Base-by-base conservation (phyloP, 345 rosid genomes). In the Hibiscus trionum region DNA sequence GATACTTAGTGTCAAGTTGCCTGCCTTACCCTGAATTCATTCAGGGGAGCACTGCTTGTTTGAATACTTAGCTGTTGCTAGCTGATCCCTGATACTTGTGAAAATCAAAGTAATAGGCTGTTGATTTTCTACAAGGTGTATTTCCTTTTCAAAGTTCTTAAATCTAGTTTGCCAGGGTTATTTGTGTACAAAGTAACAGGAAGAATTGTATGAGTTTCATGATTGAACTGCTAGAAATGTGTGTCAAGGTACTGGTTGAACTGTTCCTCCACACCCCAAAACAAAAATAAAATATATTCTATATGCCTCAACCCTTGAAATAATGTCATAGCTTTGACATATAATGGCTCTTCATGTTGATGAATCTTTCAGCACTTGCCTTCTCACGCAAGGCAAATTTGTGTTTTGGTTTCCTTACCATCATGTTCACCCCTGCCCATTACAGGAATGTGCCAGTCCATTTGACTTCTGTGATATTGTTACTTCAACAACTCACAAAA, bases 381-480 rank as follows among this genome's bases (percentile, higher is more conserved):
- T 46, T 58, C 44, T 26, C 21, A 42, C 59, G 66, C 24, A 24
- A 42, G 57, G 7, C 35, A 21, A 33, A 3, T 71, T 57, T 21
- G 4, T 57, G 60, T 35, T 49, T 3, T 37, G 49, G 8, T 16
- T 27, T 42, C 47, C 71, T 37, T 57, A 66, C 33, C 33, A 15
- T 58, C 29, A 29, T 61, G 21, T 46, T 77, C 16, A 42, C 57
- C 57, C 17, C 65, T 71, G 21, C 21, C 44, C 69, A 61, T 63
- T 76, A 8, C 85, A 95, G 97, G 99, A 86, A 74, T 92, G 89
- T 79, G 82, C 85, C 19, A 86, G 88, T 83, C 99, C 99, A 29
- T 95, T 95, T 86, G 97, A 92, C 76, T 87, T 85, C 80, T 95
- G 99, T 81, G 99, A 92, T 83, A 82, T 95, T 66, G 99, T 95